A percentile compares a stretch with the other conserved stretches of the same genome.
These are phyloP conservation scores for Talaromyces funiculosus DNA, from an alignment of 2,329 filamentous ascomycete genomes.

Conservation along the genomic window DNA sequence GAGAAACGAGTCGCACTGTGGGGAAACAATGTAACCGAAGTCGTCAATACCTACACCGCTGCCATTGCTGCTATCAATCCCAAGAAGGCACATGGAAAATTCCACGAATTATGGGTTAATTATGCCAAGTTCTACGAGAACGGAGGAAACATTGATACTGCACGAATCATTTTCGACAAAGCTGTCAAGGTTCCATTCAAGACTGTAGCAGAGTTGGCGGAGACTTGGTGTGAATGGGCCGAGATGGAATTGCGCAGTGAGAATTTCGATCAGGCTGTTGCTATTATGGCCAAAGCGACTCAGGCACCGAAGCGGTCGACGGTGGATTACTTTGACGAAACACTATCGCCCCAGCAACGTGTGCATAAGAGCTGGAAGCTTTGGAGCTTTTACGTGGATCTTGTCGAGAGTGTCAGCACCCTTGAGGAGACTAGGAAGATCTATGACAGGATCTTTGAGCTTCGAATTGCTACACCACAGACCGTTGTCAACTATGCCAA, in stretches of 20 bases:
- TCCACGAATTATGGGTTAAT: slow-evolving; percentile 92
- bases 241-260: slow-evolving; percentile 96
- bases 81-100: slow-evolving; percentile 88
- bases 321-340: slow-evolving; percentile 99
- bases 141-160: slow-evolving; percentile 75
- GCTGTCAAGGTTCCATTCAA: slow-evolving; percentile 97
- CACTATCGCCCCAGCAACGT: slow-evolving; percentile 84
- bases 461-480: slow-evolving; percentile 94
- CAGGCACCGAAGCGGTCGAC: slow-evolving; percentile 96
- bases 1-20: slow-evolving; percentile 93
- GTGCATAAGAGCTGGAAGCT: slow-evolving; percentile 99
- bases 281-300: slow-evolving; percentile 94
- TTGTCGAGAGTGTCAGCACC: slow-evolving; percentile 88
- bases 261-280: slow-evolving; percentile 89
- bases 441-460: slow-evolving; percentile 96
- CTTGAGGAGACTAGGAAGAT: slow-evolving; percentile 89
- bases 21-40: slow-evolving; percentile 86
- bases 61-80: slow-evolving; percentile 90
- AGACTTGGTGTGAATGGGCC: slow-evolving; percentile 99
- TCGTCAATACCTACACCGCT: slow-evolving; percentile 89
- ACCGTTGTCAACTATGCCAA: slow-evolving; percentile 99
- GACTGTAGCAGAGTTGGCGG: slow-evolving; percentile 90
- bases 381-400: slow-evolving; percentile 98
- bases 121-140: slow-evolving; percentile 97
- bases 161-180: slow-evolving; percentile 92